phyloP scores from a whole-genome alignment of 2,329 filamentous ascomycete species.

The Fusarium mexicanum region DNA sequence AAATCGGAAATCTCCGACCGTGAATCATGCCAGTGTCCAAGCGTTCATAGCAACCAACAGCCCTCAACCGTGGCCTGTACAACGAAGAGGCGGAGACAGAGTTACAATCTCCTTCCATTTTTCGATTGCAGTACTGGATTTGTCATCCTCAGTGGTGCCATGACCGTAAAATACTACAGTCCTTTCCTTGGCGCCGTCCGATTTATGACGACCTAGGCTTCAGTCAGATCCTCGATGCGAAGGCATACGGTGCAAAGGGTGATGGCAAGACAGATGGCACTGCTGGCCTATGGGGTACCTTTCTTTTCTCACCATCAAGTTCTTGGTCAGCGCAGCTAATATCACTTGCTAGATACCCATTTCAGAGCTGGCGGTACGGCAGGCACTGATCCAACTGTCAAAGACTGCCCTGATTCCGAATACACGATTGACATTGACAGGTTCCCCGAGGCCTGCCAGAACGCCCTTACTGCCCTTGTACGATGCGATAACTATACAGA shows the following conservation, averaged over 20 bases:
- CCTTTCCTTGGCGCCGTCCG: accelerated
- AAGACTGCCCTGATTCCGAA: conserved; percentile 34
- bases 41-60: neutral
- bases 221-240: conserved; percentile 10
- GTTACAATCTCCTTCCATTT: neutral
- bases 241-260: conserved; percentile 63
- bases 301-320: neutral
- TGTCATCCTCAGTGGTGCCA: too few species aligned
- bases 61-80: neutral
- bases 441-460: conserved; percentile 6
- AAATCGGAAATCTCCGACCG: neutral
- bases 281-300: conserved; percentile 60
- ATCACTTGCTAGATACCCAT: conserved; percentile 52
- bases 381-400: conserved; percentile 23
- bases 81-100: neutral
- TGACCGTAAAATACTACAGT: too few species aligned
- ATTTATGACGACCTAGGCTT: conserved; percentile 1
- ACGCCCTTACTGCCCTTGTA: conserved; percentile 8
- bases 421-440: neutral
- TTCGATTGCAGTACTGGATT: too few species aligned
- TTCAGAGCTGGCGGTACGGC: conserved; percentile 54
- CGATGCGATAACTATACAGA: neutral
- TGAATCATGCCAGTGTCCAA: neutral
- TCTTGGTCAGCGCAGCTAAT: neutral
- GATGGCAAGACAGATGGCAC: conserved; percentile 76